These are phyloP conservation scores for Rugonectria rugulosa DNA, from an alignment of 2,329 filamentous ascomycete genomes.

Conservation along the genomic window DNA sequence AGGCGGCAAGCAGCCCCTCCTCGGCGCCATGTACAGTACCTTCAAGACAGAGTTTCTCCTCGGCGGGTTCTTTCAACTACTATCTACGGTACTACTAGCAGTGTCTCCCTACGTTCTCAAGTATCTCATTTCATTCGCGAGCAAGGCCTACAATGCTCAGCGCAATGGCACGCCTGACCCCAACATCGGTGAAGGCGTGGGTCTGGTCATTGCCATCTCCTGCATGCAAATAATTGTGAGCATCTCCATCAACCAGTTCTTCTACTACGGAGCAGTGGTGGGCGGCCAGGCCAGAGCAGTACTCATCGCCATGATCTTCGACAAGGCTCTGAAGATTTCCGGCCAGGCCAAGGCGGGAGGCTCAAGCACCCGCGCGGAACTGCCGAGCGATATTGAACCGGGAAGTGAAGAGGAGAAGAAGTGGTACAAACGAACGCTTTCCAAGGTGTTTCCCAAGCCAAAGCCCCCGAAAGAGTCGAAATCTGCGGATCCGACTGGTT, in stretches of 20 bases:
- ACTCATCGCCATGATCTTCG: conserved; percentile 9
- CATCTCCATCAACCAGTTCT: conserved; percentile 5
- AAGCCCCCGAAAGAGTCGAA: background rate
- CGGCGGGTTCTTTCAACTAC: background rate
- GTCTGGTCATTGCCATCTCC: conserved; percentile 2
- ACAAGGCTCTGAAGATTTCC: conserved; percentile 6
- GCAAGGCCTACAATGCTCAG: background rate
- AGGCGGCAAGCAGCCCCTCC: background rate
- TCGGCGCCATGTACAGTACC: conserved; percentile 2
- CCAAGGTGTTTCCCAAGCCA: background rate
- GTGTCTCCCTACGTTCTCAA: background rate
- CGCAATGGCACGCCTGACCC: background rate
- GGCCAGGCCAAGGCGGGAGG: conserved; percentile 7
- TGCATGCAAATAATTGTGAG: background rate
- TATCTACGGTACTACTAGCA: background rate
- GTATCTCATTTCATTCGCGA: conserved; percentile 2
- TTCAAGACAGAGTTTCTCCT: conserved; percentile 4
- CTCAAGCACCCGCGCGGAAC: background rate
- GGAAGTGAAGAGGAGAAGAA: conserved; percentile 10
- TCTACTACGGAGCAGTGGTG: conserved; percentile 1
- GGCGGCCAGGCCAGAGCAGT: conserved; percentile 2
- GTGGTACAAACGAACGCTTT: background rate
- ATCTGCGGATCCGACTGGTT: background rate
- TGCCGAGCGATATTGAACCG: background rate
- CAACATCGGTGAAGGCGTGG: conserved; percentile 1